phyloP scores from a whole-genome alignment of 2,329 filamentous ascomycete species.

The Lachnellula subtilissima region DNA sequence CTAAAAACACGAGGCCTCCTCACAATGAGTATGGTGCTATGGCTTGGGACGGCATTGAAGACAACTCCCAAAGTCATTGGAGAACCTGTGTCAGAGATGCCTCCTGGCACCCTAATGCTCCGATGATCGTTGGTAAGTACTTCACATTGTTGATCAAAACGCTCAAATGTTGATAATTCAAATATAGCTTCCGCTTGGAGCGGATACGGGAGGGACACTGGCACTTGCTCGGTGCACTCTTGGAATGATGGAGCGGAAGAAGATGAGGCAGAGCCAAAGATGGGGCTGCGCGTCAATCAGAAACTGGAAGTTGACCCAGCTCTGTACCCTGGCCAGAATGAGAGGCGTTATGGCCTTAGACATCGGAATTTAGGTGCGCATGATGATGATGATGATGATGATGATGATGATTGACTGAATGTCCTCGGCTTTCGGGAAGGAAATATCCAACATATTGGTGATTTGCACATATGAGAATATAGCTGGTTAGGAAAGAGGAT shows the following conservation, averaged over 20 bases:
- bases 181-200: constrained; percentile 61
- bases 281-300: constrained; percentile 39
- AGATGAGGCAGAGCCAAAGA: constrained; percentile 51
- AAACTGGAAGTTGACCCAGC: constrained; percentile 33
- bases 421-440: neutral
- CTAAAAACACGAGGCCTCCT: constrained; percentile 54
- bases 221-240: constrained; percentile 61
- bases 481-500: neutral
- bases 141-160: neutral
- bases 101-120: constrained; percentile 66
- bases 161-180: constrained; percentile 7
- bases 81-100: constrained; percentile 67
- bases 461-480: neutral
- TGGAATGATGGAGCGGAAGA: constrained; percentile 59
- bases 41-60: constrained; percentile 23
- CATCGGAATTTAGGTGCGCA: neutral
- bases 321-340: constrained; percentile 6
- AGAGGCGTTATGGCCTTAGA: neutral
- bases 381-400: neutral
- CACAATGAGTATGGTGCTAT: constrained; percentile 32
- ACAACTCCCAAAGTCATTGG: constrained; percentile 38
- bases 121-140: constrained; percentile 48
- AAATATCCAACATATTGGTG: neutral
- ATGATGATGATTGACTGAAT: neutral
- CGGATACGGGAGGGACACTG: constrained; percentile 58